These are phyloP conservation scores for Coniella vitis DNA, from an alignment of 2,329 filamentous ascomycete species.

Conservation along the genomic window DNA sequence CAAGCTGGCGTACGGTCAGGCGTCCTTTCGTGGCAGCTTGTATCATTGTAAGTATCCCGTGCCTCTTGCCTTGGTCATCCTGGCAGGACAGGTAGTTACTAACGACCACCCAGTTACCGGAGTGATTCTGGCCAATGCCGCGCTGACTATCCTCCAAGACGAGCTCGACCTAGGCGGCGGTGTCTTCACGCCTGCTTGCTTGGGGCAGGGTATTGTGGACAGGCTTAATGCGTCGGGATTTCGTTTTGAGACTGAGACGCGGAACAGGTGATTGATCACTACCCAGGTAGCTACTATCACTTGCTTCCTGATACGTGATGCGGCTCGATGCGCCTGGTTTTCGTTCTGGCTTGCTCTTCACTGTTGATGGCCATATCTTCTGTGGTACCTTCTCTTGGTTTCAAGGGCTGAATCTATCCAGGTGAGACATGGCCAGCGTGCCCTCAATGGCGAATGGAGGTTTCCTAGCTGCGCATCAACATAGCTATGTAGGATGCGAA, in stretches of 20 bases:
- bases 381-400: no score
- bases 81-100: slow-evolving; percentile 2
- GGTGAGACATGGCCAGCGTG: no score
- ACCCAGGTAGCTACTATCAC: no score
- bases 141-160: slow-evolving; percentile 58
- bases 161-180: slow-evolving; percentile 53
- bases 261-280: neutral
- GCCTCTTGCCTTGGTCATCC: neutral
- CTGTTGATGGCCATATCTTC: no score
- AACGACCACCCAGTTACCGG: slow-evolving; percentile 50
- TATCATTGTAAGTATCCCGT: slow-evolving; percentile 51
- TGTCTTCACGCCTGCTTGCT: slow-evolving; percentile 63
- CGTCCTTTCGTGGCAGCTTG: slow-evolving; percentile 52
- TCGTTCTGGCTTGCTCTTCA: no score
- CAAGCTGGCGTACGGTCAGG: slow-evolving; percentile 48
- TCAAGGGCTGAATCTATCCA: no score
- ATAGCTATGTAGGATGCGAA: no score
- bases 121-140: slow-evolving; percentile 56
- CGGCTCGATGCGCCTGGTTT: no score
- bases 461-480: no score
- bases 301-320: no score
- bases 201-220: slow-evolving; percentile 62
- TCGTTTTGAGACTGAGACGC: slow-evolving; percentile 49
- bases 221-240: slow-evolving; percentile 55
- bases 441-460: no score